Conservation (phyloP, 176 grass and related monocot genomes). For the Oryza brachyantha region DNA sequence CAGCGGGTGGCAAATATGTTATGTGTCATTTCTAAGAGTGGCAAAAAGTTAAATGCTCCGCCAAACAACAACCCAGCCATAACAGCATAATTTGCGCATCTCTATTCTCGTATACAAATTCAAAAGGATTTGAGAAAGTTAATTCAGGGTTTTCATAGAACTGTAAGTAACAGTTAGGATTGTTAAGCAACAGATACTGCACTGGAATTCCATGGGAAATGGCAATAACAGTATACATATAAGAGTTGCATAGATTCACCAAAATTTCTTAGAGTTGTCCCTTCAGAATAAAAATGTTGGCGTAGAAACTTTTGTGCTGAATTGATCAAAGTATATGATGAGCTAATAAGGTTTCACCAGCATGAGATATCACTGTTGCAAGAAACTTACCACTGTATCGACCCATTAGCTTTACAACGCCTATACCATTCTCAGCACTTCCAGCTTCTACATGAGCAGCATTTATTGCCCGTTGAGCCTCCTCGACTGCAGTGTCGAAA, state of each 20-base stretch:
- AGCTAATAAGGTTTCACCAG: not conserved
- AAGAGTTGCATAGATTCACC: not conserved
- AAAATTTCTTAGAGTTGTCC: not conserved
- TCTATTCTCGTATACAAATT: not conserved
- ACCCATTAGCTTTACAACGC: conserved; percentile 96
- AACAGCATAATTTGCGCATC: conserved; percentile 5
- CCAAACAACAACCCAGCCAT: conserved; percentile 4
- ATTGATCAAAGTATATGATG: not conserved
- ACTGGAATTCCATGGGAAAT: not conserved
- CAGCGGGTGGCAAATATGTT: too few species aligned
- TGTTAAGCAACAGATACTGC: not conserved
- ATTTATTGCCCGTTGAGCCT: conserved; percentile 96
- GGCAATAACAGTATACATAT: not conserved
- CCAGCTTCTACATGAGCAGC: conserved; percentile 98
- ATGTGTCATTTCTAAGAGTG: too few species aligned
- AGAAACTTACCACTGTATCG: conserved; percentile 80
- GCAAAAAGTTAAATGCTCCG: too few species aligned
- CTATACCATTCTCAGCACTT: conserved; percentile 96
- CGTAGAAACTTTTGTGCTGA: not conserved
- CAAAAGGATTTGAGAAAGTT: not conserved
- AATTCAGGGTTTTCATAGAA: not conserved
- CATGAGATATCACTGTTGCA: not conserved
- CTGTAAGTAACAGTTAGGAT: not conserved
- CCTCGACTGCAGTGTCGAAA: conserved; percentile 96
- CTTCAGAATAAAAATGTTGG: conserved; percentile 15